Conservation (phyloP, 768 basidiomycete species). For the Rhizopogon sp. region DNA sequence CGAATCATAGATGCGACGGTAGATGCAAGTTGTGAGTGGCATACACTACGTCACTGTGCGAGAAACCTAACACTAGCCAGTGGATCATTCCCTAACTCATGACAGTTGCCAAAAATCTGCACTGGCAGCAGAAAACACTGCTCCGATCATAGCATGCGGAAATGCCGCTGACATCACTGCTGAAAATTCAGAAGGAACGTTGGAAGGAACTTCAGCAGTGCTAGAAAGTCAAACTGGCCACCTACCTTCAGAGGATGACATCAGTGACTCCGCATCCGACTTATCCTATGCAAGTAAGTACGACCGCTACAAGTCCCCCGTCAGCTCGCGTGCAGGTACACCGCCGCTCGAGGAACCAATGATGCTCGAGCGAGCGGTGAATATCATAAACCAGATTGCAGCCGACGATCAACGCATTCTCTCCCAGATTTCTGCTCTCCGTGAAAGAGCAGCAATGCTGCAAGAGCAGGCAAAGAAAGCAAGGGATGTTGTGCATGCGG, state of each 20-base stretch:
- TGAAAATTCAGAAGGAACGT: not conserved
- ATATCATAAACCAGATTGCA: constrained; percentile 22
- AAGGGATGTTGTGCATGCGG: constrained; percentile 17
- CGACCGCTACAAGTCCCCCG: constrained; percentile 13
- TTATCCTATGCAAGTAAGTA: constrained; percentile 17
- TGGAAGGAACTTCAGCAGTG: not conserved
- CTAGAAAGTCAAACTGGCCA: not conserved
- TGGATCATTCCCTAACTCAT: not conserved
- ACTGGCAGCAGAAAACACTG: not conserved
- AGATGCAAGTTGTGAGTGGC: constrained; percentile 20
- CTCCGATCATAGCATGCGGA: not conserved
- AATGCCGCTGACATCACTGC: not conserved
- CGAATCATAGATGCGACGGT: constrained; percentile 8
- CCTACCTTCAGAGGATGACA: not conserved
- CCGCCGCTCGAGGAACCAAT: constrained; percentile 12
- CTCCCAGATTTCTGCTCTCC: constrained; percentile 5
- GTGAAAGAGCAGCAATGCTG: constrained; percentile 14
- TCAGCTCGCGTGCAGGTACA: constrained; percentile 18
- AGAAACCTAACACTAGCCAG: not conserved
- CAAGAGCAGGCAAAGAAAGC: constrained; percentile 15
- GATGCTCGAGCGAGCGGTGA: constrained; percentile 17
- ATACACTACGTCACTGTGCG: constrained; percentile 11
- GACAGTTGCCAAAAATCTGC: not conserved
- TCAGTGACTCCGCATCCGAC: constrained; percentile 19
- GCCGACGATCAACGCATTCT: constrained; percentile 11